Evolutionary conservation across 768 basidiomycete species (phyloP).

Genomic region (Lactarius akahatsu): DNA sequence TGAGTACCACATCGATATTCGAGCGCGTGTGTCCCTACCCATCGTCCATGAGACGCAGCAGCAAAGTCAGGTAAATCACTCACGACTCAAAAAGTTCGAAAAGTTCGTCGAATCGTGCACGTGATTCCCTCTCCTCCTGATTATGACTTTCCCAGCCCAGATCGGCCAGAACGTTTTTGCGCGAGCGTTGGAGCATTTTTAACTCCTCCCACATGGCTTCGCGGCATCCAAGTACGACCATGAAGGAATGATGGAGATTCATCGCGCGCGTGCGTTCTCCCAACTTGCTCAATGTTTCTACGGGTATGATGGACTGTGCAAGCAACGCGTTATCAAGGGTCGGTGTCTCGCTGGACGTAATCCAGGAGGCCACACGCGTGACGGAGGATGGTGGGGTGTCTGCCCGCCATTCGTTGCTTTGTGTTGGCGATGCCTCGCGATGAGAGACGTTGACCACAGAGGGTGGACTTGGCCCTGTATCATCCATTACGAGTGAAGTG

Average conservation of each 20-base stretch:
- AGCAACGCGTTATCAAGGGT: constrained; percentile 24
- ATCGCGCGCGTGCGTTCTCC: constrained; percentile 65
- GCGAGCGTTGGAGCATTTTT: constrained; percentile 58
- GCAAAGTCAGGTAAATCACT: constrained; percentile 15
- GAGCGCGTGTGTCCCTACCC: constrained; percentile 62
- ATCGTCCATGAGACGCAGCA: background rate
- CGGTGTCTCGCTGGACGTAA: constrained; percentile 24
- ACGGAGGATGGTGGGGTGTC: constrained; percentile 8
- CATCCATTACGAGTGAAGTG: constrained; percentile 10
- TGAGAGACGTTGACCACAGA: constrained; percentile 8
- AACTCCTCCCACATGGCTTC: constrained; percentile 80
- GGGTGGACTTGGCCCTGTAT: constrained; percentile 16
- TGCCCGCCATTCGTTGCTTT: background rate
- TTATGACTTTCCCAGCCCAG: constrained; percentile 63
- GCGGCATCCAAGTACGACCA: constrained; percentile 60
- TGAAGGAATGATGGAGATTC: constrained; percentile 67
- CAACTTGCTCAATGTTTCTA: constrained; percentile 40
- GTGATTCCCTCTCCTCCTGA: constrained; percentile 23
- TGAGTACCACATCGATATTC: constrained; percentile 65
- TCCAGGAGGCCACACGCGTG: constrained; percentile 23
- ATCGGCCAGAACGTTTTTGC: constrained; percentile 49
- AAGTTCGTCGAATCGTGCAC: constrained; percentile 25
- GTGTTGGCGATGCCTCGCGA: constrained; percentile 3
- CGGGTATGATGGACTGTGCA: constrained; percentile 26
- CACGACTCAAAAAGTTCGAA: constrained; percentile 28